These are phyloP conservation scores for Phytophthora cactorum DNA, from an alignment of 352 stramenopile species.

Conservation along the genomic window DNA sequence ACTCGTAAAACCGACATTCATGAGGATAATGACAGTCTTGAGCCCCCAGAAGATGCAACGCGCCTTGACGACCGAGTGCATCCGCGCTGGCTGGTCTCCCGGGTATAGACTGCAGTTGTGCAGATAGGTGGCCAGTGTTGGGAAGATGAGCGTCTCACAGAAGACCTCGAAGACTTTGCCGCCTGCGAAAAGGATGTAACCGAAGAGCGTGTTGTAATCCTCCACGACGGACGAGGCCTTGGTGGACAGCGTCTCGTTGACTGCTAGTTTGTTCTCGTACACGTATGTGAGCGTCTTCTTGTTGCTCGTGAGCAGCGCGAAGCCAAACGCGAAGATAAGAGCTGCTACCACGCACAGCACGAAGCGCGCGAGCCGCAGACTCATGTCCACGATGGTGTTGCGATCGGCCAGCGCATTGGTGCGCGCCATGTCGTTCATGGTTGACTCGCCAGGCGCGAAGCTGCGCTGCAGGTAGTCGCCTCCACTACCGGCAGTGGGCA, in stretches of 20 bases:
- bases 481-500: neutral
- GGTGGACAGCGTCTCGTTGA: constrained; percentile 29
- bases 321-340: constrained; percentile 45
- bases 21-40: constrained; percentile 67
- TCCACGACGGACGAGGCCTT: constrained; percentile 40
- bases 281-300: constrained; percentile 42
- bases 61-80: constrained; percentile 49
- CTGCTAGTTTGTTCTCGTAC: constrained; percentile 22
- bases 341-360: constrained; percentile 42
- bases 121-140: constrained; percentile 60
- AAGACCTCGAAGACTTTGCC: constrained; percentile 68
- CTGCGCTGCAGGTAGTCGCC: constrained; percentile 31
- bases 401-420: constrained; percentile 57
- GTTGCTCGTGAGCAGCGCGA: constrained; percentile 49
- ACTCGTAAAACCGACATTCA: constrained; percentile 68
- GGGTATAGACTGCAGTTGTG: constrained; percentile 68
- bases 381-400: constrained; percentile 70
- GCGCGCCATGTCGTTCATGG: constrained; percentile 30
- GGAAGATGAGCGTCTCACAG: constrained; percentile 66
- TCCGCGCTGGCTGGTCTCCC: constrained; percentile 57
- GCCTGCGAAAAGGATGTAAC: constrained; percentile 52
- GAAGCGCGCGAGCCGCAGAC: constrained; percentile 53
- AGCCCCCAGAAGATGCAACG: constrained; percentile 64
- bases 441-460: constrained; percentile 19
- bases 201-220: constrained; percentile 58